Evolutionary conservation across 2,329 filamentous ascomycete genomes (phyloP).

Genomic region (Beauveria varroae): DNA sequence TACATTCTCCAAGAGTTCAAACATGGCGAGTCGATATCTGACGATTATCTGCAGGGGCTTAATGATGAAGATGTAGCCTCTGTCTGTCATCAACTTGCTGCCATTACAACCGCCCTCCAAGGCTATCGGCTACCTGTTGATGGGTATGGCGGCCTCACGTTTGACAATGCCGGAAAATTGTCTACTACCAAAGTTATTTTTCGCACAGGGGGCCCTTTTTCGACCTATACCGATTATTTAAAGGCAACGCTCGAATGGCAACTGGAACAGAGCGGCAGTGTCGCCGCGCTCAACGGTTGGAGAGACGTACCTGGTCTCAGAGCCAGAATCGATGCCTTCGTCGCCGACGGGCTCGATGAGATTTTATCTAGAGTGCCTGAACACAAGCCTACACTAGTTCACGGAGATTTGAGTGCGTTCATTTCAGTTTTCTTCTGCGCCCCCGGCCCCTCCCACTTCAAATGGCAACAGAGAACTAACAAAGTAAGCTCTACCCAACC

Average conservation of each 20-base stretch:
- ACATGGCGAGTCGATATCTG: neutral
- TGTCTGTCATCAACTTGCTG: slow-evolving; percentile 4
- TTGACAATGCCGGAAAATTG: slow-evolving; percentile 1
- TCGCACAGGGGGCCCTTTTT: neutral
- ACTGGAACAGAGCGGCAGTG: neutral
- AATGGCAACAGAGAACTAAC: neutral
- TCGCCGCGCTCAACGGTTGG: slow-evolving; percentile 2
- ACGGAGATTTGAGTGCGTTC: slow-evolving; percentile 6
- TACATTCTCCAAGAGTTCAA: slow-evolving; percentile 10
- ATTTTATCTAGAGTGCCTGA: neutral
- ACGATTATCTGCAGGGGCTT: neutral
- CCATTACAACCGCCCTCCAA: neutral
- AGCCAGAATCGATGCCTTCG: slow-evolving; percentile 2
- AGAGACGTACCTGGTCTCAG: neutral
- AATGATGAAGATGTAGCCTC: neutral
- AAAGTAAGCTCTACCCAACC: neutral
- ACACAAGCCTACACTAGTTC: neutral
- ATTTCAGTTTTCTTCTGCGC: neutral
- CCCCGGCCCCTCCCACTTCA: neutral
- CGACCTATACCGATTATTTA: slow-evolving; percentile 3
- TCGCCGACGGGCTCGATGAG: neutral
- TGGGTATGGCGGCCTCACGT: slow-evolving; percentile 5
- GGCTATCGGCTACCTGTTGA: neutral
- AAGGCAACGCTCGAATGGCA: slow-evolving; percentile 6
- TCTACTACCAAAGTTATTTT: slow-evolving; percentile 4